A percentile compares a stretch with the other conserved stretches of the same genome.
Evolutionary conservation across 805 yeast genomes (phyloP).

Genomic region (Metschnikowia orientalis): DNA sequence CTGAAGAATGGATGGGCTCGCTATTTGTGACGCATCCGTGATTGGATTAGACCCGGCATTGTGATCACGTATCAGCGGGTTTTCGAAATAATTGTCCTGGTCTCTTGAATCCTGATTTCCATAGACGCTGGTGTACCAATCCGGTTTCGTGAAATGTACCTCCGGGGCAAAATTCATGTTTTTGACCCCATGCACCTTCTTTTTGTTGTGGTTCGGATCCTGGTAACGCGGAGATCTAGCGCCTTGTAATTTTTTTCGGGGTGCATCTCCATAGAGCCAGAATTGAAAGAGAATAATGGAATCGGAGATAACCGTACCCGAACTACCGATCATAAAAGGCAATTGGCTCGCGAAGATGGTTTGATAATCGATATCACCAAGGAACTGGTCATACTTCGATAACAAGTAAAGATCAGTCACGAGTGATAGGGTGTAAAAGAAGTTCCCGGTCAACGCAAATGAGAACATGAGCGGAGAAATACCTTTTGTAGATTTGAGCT

Average conservation of each 20-base stretch:
- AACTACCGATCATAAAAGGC: constrained; percentile 20
- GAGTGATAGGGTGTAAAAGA: constrained; percentile 32
- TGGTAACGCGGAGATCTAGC: constrained; percentile 1
- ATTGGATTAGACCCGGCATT: no score
- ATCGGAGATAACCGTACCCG: constrained; percentile 28
- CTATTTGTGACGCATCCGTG: background rate
- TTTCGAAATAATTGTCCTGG: constrained; percentile 1
- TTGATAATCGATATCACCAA: constrained; percentile 12
- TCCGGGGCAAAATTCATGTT: background rate
- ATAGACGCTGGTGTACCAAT: constrained; percentile 33
- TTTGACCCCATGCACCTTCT: background rate
- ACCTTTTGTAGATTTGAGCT: constrained; percentile 30
- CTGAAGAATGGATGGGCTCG: no score
- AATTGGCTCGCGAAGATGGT: constrained; percentile 18
- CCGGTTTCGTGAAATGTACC: constrained; percentile 32
- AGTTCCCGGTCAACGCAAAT: constrained; percentile 35
- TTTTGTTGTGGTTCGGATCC: background rate
- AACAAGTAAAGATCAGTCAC: constrained; percentile 28
- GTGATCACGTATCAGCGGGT: no score
- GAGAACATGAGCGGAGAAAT: constrained; percentile 32
- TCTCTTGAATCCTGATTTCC: constrained; percentile 3
- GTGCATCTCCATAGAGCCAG: constrained; percentile 19
- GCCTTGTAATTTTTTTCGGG: background rate
- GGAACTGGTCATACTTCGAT: constrained; percentile 13
- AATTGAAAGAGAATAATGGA: constrained; percentile 31